These are phyloP conservation scores for Phytophthora sansomeana DNA, from an alignment of 352 stramenopile genomes.

Conservation along the genomic window DNA sequence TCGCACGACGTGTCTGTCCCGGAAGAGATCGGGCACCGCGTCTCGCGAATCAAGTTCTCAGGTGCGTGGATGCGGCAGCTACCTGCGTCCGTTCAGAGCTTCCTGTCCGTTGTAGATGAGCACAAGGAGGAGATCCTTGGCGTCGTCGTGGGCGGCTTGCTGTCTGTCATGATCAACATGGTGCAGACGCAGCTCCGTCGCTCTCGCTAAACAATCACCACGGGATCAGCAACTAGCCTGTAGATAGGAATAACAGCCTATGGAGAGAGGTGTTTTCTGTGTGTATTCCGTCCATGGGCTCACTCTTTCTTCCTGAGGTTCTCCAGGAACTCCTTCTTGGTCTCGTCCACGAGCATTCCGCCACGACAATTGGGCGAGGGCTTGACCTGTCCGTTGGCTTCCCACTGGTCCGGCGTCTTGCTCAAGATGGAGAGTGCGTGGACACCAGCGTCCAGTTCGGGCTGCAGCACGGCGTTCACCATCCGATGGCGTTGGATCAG, in stretches of 20 bases:
- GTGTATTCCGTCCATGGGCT: slow-evolving; percentile 8
- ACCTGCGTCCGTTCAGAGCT: slow-evolving; percentile 45
- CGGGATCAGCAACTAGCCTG: neutral
- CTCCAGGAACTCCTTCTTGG: slow-evolving; percentile 71
- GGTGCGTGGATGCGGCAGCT: slow-evolving; percentile 56
- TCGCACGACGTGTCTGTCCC: slow-evolving; percentile 66
- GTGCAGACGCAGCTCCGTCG: slow-evolving; percentile 67
- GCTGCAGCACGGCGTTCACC: slow-evolving; percentile 89
- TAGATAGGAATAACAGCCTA: slow-evolving; percentile 12
- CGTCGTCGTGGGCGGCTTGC: slow-evolving; percentile 69
- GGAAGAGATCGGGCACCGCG: slow-evolving; percentile 51
- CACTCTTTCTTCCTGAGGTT: slow-evolving; percentile 35
- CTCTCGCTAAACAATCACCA: slow-evolving; percentile 23
- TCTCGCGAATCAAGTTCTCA: slow-evolving; percentile 32
- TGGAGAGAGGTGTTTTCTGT: neutral
- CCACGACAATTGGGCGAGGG: slow-evolving; percentile 77
- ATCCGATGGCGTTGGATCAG: slow-evolving; percentile 92
- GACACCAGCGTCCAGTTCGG: slow-evolving; percentile 89
- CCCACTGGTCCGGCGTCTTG: slow-evolving; percentile 95
- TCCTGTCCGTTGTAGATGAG: slow-evolving; percentile 55
- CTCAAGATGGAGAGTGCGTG: slow-evolving; percentile 96
- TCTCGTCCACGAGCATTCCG: slow-evolving; percentile 76
- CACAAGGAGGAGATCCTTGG: slow-evolving; percentile 82
- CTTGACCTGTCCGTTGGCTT: slow-evolving; percentile 55
- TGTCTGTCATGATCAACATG: slow-evolving; percentile 81